A percentile compares a stretch with the other conserved stretches of the same genome.
Evolutionary conservation across 192 early-diverging fungal genomes (phyloP).

Genomic region (Coemansia sp.): DNA sequence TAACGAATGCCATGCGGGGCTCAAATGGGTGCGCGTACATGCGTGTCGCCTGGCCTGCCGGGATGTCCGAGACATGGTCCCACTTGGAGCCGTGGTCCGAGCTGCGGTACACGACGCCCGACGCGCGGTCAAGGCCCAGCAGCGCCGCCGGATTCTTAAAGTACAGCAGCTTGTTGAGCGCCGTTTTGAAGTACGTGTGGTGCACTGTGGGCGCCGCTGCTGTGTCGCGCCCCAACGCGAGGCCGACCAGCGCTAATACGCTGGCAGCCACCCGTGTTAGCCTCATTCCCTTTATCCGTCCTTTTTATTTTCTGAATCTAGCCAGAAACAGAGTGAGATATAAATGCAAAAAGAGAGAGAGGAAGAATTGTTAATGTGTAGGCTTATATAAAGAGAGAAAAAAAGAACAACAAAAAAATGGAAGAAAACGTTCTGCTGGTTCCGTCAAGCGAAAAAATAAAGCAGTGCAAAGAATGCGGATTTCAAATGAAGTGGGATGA

Average conservation of each 20-base stretch:
- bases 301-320: background rate
- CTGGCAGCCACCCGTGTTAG: background rate
- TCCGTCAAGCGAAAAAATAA: background rate
- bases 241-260: background rate
- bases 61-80: conserved; percentile 51
- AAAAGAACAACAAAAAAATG: conserved; percentile 1
- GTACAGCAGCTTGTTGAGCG: conserved; percentile 45
- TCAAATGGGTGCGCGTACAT: conserved; percentile 69
- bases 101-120: conserved; percentile 60
- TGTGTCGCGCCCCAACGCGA: background rate
- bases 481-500: background rate
- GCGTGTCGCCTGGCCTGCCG: conserved; percentile 38
- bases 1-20: conserved; percentile 50
- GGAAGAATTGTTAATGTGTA: too few relatives aligned
- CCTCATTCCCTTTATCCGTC: background rate
- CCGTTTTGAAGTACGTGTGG: conserved; percentile 36
- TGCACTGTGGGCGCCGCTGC: conserved; percentile 18
- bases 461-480: background rate
- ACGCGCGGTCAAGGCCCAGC: conserved; percentile 56
- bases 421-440: background rate
- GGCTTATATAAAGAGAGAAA: too few relatives aligned
- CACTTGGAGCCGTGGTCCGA: conserved; percentile 66
- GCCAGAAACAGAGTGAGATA: background rate
- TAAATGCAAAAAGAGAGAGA: too few relatives aligned
- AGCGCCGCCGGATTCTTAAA: conserved; percentile 38